Percentiles rank a stretch among this genome's conserved stretches.
Conservation (phyloP, 2,329 filamentous ascomycete species). For the Cladosporium velox region DNA sequence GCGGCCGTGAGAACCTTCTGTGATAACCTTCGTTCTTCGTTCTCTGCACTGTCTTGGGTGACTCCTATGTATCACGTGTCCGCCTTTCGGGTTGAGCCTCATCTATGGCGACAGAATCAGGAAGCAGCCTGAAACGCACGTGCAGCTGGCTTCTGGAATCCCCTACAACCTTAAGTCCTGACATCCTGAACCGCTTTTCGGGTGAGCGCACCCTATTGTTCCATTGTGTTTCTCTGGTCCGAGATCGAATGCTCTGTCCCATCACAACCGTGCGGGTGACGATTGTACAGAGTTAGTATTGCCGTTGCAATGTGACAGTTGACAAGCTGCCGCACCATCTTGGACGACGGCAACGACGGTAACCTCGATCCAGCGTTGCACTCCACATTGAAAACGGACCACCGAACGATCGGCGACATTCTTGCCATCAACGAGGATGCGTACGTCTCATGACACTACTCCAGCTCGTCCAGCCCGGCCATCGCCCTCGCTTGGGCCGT, state of each 20-base stretch:
- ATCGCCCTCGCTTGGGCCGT: not conserved
- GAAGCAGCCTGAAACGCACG: not conserved
- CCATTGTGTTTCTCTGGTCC: not conserved
- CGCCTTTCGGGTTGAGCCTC: not conserved
- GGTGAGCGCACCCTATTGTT: not conserved
- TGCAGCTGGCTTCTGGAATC: not conserved
- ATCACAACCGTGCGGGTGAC: not conserved
- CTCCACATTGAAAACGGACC: not conserved
- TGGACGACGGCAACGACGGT: not conserved
- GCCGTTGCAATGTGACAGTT: not conserved
- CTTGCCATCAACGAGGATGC: not conserved
- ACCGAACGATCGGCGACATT: not conserved
- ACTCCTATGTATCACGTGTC: not conserved
- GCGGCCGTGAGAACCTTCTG: not conserved
- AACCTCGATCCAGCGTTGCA: not conserved
- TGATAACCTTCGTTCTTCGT: not conserved
- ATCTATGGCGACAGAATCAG: not conserved
- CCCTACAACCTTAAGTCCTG: not conserved
- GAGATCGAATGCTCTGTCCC: not conserved
- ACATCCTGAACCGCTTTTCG: not conserved
- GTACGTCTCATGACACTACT: not conserved
- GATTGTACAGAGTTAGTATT: not conserved
- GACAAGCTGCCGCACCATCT: not conserved
- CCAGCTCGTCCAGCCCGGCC: not conserved
- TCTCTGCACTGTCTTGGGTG: not conserved